Evolutionary conservation across 441 rosid species (phyloP).

Genomic region (Gossypium aridum): DNA sequence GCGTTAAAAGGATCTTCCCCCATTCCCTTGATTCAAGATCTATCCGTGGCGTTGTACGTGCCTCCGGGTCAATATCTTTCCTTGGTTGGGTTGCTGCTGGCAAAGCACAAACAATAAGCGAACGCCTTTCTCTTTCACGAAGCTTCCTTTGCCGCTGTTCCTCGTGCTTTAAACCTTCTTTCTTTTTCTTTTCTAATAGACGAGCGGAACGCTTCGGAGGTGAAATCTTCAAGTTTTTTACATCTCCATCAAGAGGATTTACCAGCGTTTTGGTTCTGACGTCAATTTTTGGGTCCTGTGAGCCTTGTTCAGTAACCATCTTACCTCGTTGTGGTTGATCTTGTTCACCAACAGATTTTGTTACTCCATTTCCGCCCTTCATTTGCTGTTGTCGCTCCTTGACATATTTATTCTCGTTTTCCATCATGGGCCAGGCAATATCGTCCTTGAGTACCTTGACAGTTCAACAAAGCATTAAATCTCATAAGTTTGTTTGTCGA

Average conservation of each 20-base stretch:
- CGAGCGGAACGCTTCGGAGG: not conserved
- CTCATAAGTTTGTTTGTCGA: not conserved
- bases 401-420: conserved; percentile 3
- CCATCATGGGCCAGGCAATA: not conserved
- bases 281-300: not conserved
- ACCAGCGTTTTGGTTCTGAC: not conserved
- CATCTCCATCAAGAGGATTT: conserved; percentile 5
- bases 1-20: not conserved
- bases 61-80: not conserved
- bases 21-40: not conserved
- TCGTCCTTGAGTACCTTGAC: conserved; percentile 3
- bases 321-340: not conserved
- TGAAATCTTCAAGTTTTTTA: conserved; percentile 5
- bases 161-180: not conserved
- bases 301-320: not conserved
- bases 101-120: conserved; percentile 11
- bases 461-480: not conserved
- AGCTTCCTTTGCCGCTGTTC: not conserved
- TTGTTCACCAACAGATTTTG: not conserved
- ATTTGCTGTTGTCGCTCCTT: conserved; percentile 6
- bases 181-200: not conserved
- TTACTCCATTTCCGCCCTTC: not conserved
- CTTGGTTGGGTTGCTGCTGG: not conserved
- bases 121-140: not conserved
- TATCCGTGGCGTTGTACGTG: not conserved